Evolutionary conservation across 2,329 filamentous ascomycete species (phyloP).

Genomic region (Colletotrichum gigasporum): DNA sequence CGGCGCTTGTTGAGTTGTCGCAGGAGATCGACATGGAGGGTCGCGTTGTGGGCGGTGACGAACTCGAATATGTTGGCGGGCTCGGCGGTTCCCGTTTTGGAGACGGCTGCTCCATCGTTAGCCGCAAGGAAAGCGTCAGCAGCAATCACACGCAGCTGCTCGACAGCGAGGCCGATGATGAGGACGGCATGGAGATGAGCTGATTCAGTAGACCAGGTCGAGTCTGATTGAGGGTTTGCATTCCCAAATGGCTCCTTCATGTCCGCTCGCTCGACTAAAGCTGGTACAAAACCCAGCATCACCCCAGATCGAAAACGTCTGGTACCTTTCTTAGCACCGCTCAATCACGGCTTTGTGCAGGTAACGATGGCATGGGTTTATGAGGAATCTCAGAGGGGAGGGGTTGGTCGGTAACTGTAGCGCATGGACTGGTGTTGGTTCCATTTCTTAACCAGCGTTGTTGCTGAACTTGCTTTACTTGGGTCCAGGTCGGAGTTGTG

Average conservation of each 20-base stretch:
- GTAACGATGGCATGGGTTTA: constrained; percentile 19
- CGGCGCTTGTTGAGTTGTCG: constrained; percentile 87
- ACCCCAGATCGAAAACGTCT: too few species aligned
- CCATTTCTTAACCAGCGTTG: neutral
- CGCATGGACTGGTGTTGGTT: constrained; percentile 22
- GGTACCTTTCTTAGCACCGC: too few species aligned
- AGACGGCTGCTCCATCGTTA: constrained; percentile 46
- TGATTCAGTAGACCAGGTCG: constrained; percentile 31
- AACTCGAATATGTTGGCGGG: constrained; percentile 70
- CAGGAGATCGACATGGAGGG: constrained; percentile 94
- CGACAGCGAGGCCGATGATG: constrained; percentile 67
- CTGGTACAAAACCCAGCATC: too few species aligned
- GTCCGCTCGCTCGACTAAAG: too few species aligned
- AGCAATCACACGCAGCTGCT: constrained; percentile 67
- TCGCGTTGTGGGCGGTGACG: constrained; percentile 88
- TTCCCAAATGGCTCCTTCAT: too few species aligned
- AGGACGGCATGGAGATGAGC: constrained; percentile 70
- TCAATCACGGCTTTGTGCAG: neutral
- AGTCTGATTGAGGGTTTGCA: neutral
- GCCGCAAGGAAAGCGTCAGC: constrained; percentile 68
- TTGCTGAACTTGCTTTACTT: neutral
- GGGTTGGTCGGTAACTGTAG: too few species aligned
- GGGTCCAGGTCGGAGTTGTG: constrained; percentile 4
- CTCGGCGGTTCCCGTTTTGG: constrained; percentile 57
- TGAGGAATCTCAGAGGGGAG: neutral